Percentiles rank a stretch among this genome's conserved stretches.
Conservation (phyloP, 202 grass and related monocot species). For the Schoenoplectus triqueter region DNA sequence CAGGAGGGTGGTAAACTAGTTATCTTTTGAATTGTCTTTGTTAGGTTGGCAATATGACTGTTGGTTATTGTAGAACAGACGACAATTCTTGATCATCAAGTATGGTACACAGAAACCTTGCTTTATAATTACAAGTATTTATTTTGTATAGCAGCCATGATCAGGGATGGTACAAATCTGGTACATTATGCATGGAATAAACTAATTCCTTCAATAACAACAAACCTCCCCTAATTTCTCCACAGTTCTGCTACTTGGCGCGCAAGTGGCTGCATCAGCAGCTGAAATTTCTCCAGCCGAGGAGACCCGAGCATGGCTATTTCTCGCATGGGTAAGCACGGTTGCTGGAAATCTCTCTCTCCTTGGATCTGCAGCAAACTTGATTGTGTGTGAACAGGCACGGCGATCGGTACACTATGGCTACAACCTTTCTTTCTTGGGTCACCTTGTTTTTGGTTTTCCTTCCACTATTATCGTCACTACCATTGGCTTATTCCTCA, state of each 20-base stretch:
- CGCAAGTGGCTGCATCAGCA: constrained; percentile 73
- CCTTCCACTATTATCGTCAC: constrained; percentile 70
- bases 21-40: neutral
- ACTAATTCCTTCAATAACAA: constrained; percentile 18
- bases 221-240: constrained; percentile 1
- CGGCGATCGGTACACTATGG: constrained; percentile 60
- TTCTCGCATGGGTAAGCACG: constrained; percentile 93
- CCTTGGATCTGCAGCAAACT: constrained; percentile 81
- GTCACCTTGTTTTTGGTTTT: constrained; percentile 78
- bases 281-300: constrained; percentile 53
- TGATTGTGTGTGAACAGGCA: constrained; percentile 94
- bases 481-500: constrained; percentile 68
- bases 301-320: constrained; percentile 79
- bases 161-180: neutral
- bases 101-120: neutral
- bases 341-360: constrained; percentile 95
- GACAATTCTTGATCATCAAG: too few species aligned
- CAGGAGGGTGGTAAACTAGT: neutral
- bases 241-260: constrained; percentile 74
- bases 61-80: too few species aligned
- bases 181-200: neutral
- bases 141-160: neutral
- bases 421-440: constrained; percentile 80
- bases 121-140: neutral
- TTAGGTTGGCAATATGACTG: neutral